Percentiles rank a stretch among this genome's conserved stretches.
Conservation (phyloP, 768 basidiomycete genomes). For the Hericium alpestre region DNA sequence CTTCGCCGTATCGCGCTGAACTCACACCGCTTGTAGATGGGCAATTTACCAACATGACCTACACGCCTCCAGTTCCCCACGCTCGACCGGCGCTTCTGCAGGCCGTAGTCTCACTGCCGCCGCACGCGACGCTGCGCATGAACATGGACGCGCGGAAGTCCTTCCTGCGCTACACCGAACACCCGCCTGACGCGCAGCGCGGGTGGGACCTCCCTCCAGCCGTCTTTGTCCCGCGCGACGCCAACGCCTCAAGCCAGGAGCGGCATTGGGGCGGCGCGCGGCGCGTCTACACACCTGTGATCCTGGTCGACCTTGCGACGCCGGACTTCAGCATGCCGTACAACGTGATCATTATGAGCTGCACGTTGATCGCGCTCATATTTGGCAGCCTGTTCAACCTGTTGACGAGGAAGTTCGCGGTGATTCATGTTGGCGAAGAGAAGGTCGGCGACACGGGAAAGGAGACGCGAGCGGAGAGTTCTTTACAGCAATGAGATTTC, state of each 20-base stretch:
- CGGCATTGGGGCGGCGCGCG: constrained; percentile 8
- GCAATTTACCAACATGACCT: constrained; percentile 54
- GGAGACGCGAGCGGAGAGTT: too few species aligned
- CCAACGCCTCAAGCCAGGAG: not conserved
- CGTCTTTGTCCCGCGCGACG: constrained; percentile 42
- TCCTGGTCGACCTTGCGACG: constrained; percentile 90
- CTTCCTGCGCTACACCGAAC: constrained; percentile 89
- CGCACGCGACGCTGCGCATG: constrained; percentile 51
- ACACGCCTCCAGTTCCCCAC: constrained; percentile 57
- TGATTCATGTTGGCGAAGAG: constrained; percentile 26
- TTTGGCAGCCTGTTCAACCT: constrained; percentile 90
- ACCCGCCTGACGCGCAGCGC: constrained; percentile 89
- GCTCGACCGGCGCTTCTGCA: constrained; percentile 73
- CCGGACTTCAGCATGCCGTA: constrained; percentile 99
- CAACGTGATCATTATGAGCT: constrained; percentile 96
- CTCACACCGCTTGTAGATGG: constrained; percentile 34
- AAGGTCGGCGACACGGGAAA: too few species aligned
- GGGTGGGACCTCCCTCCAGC: constrained; percentile 92
- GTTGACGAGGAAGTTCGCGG: constrained; percentile 72
- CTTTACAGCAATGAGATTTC: too few species aligned
- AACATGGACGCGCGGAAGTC: constrained; percentile 70
- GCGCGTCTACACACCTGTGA: constrained; percentile 67
- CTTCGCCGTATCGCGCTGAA: not conserved
- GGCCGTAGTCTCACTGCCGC: constrained; percentile 57
- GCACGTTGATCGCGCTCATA: constrained; percentile 81